Percentiles rank a stretch among this genome's conserved stretches.
Conservation (phyloP, 2,329 filamentous ascomycete genomes). For the Diplocarpon mali region DNA sequence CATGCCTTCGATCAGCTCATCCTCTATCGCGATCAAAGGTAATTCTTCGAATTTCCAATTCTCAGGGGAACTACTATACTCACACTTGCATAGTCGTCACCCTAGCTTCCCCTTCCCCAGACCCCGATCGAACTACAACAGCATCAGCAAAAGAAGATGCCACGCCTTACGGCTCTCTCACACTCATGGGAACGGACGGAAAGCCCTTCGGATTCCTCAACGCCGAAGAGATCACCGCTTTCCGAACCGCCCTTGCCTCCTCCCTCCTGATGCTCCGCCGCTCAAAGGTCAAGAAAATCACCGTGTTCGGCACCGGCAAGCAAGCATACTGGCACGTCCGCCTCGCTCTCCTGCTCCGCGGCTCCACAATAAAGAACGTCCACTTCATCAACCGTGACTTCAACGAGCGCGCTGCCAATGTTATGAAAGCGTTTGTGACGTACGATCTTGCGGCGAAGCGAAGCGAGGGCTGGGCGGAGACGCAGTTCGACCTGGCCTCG, state of each 20-base stretch:
- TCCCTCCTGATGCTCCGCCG: conserved; percentile 56
- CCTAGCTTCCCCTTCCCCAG: conserved; percentile 33
- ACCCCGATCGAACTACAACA: conserved; percentile 20
- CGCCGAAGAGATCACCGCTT: conserved; percentile 65
- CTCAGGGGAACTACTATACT: conserved; percentile 5
- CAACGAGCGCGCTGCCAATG: conserved; percentile 41
- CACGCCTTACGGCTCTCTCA: conserved; percentile 46
- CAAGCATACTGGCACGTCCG: conserved; percentile 95
- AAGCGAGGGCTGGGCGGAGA: conserved; percentile 50
- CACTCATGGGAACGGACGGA: conserved; percentile 54
- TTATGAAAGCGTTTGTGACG: conserved; percentile 38
- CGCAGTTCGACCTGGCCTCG: conserved; percentile 60
- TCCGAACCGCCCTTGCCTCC: conserved; percentile 65
- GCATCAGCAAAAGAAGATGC: conserved; percentile 39
- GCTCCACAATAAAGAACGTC: conserved; percentile 61
- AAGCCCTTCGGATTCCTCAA: conserved; percentile 57
- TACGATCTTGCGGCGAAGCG: conserved; percentile 35
- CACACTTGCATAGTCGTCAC: conserved; percentile 45
- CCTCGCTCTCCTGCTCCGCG: conserved; percentile 64
- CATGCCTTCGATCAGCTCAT: conserved; percentile 58
- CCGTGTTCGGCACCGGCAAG: conserved; percentile 77
- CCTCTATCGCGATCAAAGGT: conserved; percentile 60
- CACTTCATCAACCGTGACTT: conserved; percentile 75
- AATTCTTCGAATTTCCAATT: conserved; percentile 6
- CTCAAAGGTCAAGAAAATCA: conserved; percentile 59